phyloP scores from a whole-genome alignment of 371 early-diverging fungal species.

The Mortierella sp. region DNA sequence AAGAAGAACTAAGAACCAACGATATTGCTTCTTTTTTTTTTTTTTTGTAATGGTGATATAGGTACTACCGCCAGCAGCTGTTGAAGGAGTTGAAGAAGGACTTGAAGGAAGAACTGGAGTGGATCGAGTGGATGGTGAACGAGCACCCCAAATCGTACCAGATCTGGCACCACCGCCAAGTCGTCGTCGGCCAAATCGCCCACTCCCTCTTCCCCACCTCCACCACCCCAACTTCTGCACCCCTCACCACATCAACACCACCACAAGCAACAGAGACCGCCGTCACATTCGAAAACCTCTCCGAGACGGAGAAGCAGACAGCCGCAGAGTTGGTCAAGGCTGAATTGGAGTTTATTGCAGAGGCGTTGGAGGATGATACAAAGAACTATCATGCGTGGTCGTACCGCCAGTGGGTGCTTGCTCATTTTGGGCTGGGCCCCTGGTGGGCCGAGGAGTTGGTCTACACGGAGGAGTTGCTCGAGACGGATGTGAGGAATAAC shows the following conservation, averaged over 20 bases:
- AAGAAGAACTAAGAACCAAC: too few species aligned
- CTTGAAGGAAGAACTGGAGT: conserved; percentile 80
- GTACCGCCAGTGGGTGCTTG: conserved; percentile 91
- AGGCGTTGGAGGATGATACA: conserved; percentile 83
- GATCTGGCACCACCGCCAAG: conserved; percentile 94
- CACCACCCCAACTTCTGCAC: neutral
- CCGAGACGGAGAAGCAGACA: conserved; percentile 21
- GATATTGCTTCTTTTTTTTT: too few species aligned
- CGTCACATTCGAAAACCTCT: conserved; percentile 6
- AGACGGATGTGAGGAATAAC: conserved; percentile 94
- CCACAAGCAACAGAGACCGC: conserved; percentile 7
- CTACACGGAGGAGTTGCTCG: conserved; percentile 77
- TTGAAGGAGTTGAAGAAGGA: conserved; percentile 75
- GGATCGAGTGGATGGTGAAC: conserved; percentile 75
- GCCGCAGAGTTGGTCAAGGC: conserved; percentile 15
- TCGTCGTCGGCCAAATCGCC: conserved; percentile 74
- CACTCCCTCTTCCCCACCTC: conserved; percentile 53
- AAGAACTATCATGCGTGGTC: conserved; percentile 99
- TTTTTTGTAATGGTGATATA: conserved; percentile 38
- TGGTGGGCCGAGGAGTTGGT: conserved; percentile 85
- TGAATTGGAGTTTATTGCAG: conserved; percentile 80
- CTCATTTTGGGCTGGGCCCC: conserved; percentile 65
- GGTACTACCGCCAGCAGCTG: conserved; percentile 89
- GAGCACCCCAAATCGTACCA: conserved; percentile 95
- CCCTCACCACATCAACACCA: conserved; percentile 2